phyloP scores from a whole-genome alignment of 345 rosid genomes.

The Salix koriyanagi region DNA sequence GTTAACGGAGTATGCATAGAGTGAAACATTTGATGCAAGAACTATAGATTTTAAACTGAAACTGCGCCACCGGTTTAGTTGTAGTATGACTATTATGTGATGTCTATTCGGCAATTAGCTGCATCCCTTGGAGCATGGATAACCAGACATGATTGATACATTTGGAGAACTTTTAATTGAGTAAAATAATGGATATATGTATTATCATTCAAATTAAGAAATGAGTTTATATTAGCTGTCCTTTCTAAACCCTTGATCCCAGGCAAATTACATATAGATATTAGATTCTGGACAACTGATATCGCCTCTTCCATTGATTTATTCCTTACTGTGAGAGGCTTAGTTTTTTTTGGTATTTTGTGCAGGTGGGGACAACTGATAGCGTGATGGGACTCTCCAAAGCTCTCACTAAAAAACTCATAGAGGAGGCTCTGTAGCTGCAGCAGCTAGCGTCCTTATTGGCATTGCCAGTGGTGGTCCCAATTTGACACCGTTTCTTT shows the following conservation, averaged over 20 bases:
- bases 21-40: background rate
- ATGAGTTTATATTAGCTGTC: too few species aligned
- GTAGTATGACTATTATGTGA: background rate
- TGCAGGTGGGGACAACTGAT: constrained; percentile 84
- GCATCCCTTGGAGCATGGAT: background rate
- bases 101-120: too few species aligned
- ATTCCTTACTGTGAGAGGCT: too few species aligned
- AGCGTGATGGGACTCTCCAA: constrained; percentile 94
- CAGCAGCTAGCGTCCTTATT: background rate
- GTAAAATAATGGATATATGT: too few species aligned
- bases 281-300: too few species aligned
- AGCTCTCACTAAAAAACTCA: constrained; percentile 59
- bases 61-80: background rate
- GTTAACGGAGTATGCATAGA: background rate
- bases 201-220: too few species aligned
- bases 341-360: background rate
- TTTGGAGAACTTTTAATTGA: background rate
- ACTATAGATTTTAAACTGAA: background rate
- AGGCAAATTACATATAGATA: too few species aligned
- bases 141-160: background rate
- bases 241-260: too few species aligned
- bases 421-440: constrained; percentile 46
- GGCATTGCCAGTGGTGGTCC: background rate
- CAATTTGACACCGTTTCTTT: too few species aligned
- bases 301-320: too few species aligned